Percentiles rank a stretch among this genome's conserved stretches.
These are phyloP conservation scores for Beauveria rudraprayagi DNA, from an alignment of 2,329 filamentous ascomycete species.

Conservation along the genomic window DNA sequence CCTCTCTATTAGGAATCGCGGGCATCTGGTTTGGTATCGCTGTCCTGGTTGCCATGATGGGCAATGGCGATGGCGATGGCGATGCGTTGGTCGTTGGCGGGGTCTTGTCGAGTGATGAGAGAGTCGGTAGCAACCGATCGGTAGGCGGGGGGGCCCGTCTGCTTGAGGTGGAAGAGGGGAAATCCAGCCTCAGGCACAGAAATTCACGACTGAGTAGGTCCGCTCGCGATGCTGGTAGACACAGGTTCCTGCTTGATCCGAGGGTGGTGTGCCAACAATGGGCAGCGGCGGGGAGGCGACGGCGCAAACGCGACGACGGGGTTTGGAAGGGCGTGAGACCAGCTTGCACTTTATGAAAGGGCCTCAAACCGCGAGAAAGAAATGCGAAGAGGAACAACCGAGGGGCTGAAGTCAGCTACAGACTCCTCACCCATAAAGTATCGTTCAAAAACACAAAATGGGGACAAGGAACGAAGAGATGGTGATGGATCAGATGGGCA, in stretches of 20 bases:
- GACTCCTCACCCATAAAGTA: background rate
- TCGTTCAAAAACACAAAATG: background rate
- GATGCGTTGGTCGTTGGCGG: slow-evolving; percentile 1
- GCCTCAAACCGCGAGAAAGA: background rate
- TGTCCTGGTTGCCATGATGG: slow-evolving; percentile 28
- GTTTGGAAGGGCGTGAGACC: background rate
- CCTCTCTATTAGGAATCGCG: slow-evolving; percentile 52
- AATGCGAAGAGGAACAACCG: too few species aligned
- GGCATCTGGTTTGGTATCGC: slow-evolving; percentile 39
- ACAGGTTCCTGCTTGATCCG: background rate
- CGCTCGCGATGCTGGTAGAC: background rate
- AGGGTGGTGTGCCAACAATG: background rate
- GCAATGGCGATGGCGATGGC: background rate
- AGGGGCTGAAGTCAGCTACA: background rate
- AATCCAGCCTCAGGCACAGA: background rate
- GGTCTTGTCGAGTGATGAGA: slow-evolving; percentile 6
- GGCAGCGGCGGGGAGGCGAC: background rate
- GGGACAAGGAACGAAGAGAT: background rate
- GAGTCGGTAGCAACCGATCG: background rate
- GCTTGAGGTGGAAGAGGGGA: background rate
- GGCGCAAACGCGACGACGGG: slow-evolving; percentile 8
- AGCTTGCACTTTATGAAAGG: background rate
- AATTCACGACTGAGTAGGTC: background rate
- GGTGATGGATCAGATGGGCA: slow-evolving; percentile 2
- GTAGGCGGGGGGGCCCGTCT: background rate